phyloP scores from a whole-genome alignment of 768 basidiomycete genomes.

The Tulasnella sp. region DNA sequence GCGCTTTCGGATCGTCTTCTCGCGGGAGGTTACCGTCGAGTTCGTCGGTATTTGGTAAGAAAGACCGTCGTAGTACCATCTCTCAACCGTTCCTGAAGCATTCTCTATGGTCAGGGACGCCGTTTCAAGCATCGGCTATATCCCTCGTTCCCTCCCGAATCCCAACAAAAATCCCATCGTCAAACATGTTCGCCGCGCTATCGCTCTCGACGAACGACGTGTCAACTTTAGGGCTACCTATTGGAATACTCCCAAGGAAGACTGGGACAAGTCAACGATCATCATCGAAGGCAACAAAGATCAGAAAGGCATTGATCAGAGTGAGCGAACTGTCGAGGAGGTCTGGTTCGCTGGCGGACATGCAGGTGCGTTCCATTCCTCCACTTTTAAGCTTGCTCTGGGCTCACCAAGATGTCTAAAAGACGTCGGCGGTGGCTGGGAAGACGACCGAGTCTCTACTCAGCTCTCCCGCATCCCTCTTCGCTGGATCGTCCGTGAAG shows the following conservation, averaged over 20 bases:
- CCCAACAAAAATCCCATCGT: constrained; percentile 28
- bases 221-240: constrained; percentile 34
- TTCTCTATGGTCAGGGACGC: background rate
- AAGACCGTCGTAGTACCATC: too few relatives aligned
- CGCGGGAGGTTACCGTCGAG: constrained; percentile 57
- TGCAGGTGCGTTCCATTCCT: background rate
- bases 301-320: background rate
- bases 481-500: constrained; percentile 29
- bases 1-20: constrained; percentile 71
- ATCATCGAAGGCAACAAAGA: background rate
- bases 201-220: constrained; percentile 36
- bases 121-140: constrained; percentile 18
- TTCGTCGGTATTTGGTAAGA: constrained; percentile 75
- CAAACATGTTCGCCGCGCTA: constrained; percentile 35
- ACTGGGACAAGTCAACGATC: background rate
- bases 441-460: background rate
- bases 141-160: constrained; percentile 18
- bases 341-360: constrained; percentile 29
- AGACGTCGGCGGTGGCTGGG: constrained; percentile 29
- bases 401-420: background rate
- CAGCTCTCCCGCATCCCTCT: constrained; percentile 30
- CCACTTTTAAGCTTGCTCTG: background rate
- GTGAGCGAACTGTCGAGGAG: constrained; percentile 12
- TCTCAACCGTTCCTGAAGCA: background rate
- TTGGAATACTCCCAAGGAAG: background rate